These are phyloP conservation scores for Penicillium canescens DNA, from an alignment of 495 filamentous ascomycete species.

Conservation along the genomic window DNA sequence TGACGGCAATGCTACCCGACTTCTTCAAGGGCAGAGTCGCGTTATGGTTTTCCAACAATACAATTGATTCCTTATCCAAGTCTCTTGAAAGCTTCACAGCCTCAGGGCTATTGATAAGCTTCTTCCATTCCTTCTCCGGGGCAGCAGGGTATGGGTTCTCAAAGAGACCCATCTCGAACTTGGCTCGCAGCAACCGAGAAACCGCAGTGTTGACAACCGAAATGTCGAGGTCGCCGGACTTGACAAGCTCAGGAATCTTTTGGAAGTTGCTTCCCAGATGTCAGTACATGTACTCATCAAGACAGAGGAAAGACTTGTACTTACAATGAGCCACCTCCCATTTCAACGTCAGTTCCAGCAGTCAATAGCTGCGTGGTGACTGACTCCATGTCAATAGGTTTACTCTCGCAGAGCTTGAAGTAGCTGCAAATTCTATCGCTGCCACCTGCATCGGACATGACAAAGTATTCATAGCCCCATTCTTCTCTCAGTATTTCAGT, in stretches of 20 bases:
- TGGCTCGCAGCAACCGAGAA: constrained; percentile 57
- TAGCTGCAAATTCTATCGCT: constrained; percentile 64
- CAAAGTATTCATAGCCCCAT: constrained; percentile 69
- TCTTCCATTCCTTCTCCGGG: constrained; percentile 48
- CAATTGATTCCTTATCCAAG: constrained; percentile 67
- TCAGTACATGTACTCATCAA: constrained; percentile 3
- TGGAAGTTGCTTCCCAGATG: constrained; percentile 51
- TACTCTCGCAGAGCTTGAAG: constrained; percentile 59
- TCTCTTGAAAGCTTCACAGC: constrained; percentile 56
- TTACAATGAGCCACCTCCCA: constrained; percentile 69
- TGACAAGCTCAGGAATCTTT: constrained; percentile 62
- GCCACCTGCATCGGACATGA: constrained; percentile 61
- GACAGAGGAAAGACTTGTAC: not conserved
- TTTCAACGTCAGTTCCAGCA: constrained; percentile 73
- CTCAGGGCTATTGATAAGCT: constrained; percentile 58
- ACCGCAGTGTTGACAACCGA: constrained; percentile 64
- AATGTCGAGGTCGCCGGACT: constrained; percentile 55
- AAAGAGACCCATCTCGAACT: constrained; percentile 68
- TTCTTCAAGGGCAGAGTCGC: constrained; percentile 59
- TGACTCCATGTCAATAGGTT: constrained; percentile 60
- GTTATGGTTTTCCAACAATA: constrained; percentile 69
- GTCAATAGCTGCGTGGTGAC: constrained; percentile 57
- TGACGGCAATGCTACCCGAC: constrained; percentile 63
- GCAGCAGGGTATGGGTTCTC: constrained; percentile 63
- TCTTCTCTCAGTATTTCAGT: constrained; percentile 66